Conservation (phyloP, 2,329 filamentous ascomycete species). For the Neofusicoccum umdonicola region DNA sequence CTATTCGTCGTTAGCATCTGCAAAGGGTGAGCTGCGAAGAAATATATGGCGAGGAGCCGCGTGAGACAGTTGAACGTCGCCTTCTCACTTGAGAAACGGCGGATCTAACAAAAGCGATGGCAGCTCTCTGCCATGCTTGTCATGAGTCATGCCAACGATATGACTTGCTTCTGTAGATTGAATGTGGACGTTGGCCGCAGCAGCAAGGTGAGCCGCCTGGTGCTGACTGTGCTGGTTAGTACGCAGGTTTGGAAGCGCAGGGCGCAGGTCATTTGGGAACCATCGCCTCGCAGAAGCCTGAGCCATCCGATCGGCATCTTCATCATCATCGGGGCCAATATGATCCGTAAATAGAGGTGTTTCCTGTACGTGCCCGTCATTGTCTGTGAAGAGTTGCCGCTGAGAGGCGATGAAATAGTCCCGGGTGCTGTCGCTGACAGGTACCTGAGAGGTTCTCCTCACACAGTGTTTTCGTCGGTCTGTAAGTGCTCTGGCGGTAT, state of each 20-base stretch:
- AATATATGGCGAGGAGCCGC: background rate
- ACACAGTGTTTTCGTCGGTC: background rate
- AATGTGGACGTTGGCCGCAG: background rate
- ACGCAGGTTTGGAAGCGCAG: background rate
- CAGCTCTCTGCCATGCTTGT: background rate
- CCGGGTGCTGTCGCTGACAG: background rate
- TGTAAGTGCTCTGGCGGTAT: no score
- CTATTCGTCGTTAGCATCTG: background rate
- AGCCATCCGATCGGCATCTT: background rate
- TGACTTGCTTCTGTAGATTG: background rate
- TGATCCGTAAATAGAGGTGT: background rate
- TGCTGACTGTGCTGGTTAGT: slow-evolving; percentile 3
- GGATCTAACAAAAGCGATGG: background rate
- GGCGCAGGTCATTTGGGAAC: background rate
- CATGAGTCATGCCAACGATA: background rate
- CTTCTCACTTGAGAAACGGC: background rate
- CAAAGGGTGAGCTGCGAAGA: background rate
- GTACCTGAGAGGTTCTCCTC: background rate
- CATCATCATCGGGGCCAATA: background rate
- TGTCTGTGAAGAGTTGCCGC: background rate
- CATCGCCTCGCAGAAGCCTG: background rate
- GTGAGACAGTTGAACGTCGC: background rate
- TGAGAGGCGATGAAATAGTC: background rate
- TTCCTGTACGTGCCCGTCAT: background rate
- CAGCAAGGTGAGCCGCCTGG: background rate